phyloP scores from a whole-genome alignment of 192 early-diverging fungal species.

The Diversispora eburnea region DNA sequence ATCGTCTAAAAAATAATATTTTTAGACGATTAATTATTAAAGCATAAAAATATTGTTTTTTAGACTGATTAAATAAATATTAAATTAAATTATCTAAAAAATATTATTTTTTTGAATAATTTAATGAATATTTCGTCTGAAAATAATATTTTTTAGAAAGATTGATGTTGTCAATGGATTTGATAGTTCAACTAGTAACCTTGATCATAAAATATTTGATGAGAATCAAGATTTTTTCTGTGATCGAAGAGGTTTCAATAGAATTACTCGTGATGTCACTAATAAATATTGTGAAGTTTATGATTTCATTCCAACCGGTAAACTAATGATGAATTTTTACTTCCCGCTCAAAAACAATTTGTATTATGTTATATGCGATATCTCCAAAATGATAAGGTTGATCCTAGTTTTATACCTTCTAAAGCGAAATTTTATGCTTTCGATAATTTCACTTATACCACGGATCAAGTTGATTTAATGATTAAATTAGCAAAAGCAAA shows the following conservation, averaged over 20 bases:
- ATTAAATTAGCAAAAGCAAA: constrained; percentile 53
- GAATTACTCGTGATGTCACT: not conserved
- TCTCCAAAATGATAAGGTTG: constrained; percentile 54
- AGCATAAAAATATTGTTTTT: too few relatives aligned
- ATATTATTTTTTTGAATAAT: too few relatives aligned
- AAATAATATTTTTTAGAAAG: too few relatives aligned
- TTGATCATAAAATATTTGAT: constrained; percentile 9
- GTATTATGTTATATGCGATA: constrained; percentile 65
- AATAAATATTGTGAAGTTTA: constrained; percentile 24
- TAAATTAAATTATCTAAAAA: too few relatives aligned
- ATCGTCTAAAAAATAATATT: too few relatives aligned
- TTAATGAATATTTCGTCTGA: too few relatives aligned
- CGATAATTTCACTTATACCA: constrained; percentile 65
- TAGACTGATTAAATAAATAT: too few relatives aligned
- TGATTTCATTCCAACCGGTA: constrained; percentile 19
- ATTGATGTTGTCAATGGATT: constrained; percentile 73
- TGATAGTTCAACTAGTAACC: constrained; percentile 41
- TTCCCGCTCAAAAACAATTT: constrained; percentile 34
- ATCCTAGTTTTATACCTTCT: constrained; percentile 60
- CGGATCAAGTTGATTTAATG: constrained; percentile 60
- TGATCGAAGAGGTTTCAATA: not conserved
- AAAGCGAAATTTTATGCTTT: constrained; percentile 62
- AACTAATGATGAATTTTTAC: not conserved
- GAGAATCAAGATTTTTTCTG: constrained; percentile 13
- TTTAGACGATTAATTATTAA: too few relatives aligned